Evolutionary conservation across 2,329 filamentous ascomycete species (phyloP).

Genomic region (Didymella sp.): DNA sequence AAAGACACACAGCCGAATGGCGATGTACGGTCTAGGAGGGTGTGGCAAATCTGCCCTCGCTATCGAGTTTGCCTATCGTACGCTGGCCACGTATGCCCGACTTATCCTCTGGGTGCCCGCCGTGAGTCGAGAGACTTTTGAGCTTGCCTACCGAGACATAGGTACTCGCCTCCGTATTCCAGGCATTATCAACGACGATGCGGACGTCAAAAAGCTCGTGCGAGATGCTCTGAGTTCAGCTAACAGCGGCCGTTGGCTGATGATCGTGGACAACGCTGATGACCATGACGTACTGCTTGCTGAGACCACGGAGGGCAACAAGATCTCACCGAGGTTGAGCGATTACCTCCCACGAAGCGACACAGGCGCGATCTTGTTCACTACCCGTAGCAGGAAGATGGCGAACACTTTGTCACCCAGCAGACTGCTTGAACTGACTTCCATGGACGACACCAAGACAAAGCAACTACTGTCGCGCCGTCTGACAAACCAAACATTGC

Average conservation of each 20-base stretch:
- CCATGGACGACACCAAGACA: constrained; percentile 10
- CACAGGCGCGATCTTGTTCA: constrained; percentile 45
- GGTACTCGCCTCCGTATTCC: constrained; percentile 21
- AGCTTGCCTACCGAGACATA: constrained; percentile 29
- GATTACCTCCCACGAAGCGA: constrained; percentile 43
- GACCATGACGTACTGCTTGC: constrained; percentile 47
- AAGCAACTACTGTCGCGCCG: not conserved
- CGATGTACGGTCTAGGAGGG: constrained; percentile 27
- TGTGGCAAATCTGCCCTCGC: constrained; percentile 32
- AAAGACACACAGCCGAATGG: constrained; percentile 17
- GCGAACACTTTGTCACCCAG: constrained; percentile 19
- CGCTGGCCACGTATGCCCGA: constrained; percentile 29
- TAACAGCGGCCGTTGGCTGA: constrained; percentile 45
- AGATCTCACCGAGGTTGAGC: constrained; percentile 22
- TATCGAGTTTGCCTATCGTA: constrained; percentile 51
- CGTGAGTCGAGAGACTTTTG: constrained; percentile 29
- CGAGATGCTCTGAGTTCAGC: constrained; percentile 42
- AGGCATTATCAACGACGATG: constrained; percentile 35
- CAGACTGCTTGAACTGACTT: constrained; percentile 26
- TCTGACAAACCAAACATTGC: constrained; percentile 17
- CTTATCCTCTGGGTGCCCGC: constrained; percentile 30
- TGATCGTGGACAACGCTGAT: constrained; percentile 57
- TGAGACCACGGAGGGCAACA: constrained; percentile 4
- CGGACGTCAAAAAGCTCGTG: constrained; percentile 49
- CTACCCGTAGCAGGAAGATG: constrained; percentile 26